phyloP scores from a whole-genome alignment of 1,284 basidiomycete genomes.

The Grifola frondosa region DNA sequence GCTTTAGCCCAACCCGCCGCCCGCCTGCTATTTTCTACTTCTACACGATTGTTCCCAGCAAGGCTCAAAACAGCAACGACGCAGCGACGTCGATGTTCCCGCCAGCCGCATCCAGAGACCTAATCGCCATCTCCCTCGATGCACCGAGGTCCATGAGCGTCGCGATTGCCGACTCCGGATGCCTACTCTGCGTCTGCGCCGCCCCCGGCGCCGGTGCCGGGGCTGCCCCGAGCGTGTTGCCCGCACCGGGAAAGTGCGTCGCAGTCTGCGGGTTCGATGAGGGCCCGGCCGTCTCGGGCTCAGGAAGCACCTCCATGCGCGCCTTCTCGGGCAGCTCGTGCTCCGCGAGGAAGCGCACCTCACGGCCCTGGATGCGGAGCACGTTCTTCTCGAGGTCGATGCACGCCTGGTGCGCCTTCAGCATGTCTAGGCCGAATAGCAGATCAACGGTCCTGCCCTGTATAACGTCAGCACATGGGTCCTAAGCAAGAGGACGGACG shows the following conservation, averaged over 20 bases:
- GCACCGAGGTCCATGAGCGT: slow-evolving; percentile 76
- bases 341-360: slow-evolving; percentile 88
- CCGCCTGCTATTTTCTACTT: too few relatives aligned
- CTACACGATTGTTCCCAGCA: background rate
- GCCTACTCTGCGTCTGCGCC: slow-evolving; percentile 23
- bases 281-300: slow-evolving; percentile 8
- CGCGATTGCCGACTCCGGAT: slow-evolving; percentile 54
- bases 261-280: slow-evolving; percentile 16
- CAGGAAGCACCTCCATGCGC: slow-evolving; percentile 31
- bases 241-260: slow-evolving; percentile 59
- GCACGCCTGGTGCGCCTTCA: slow-evolving; percentile 94
- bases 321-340: slow-evolving; percentile 91
- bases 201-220: slow-evolving; percentile 29
- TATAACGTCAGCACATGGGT: slow-evolving; percentile 2
- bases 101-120: slow-evolving; percentile 73
- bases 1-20: too few relatives aligned
- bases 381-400: slow-evolving; percentile 91
- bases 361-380: slow-evolving; percentile 84
- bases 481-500: slow-evolving; percentile 13
- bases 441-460: slow-evolving; percentile 91
- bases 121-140: slow-evolving; percentile 72
- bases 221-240: slow-evolving; percentile 48
- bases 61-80: slow-evolving; percentile 75
- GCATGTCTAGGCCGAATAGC: slow-evolving; percentile 96
- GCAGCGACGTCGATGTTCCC: slow-evolving; percentile 91